Evolutionary conservation across 208 protist genomes (phyloP).

Genomic region (Novymonas esmeraldas): DNA sequence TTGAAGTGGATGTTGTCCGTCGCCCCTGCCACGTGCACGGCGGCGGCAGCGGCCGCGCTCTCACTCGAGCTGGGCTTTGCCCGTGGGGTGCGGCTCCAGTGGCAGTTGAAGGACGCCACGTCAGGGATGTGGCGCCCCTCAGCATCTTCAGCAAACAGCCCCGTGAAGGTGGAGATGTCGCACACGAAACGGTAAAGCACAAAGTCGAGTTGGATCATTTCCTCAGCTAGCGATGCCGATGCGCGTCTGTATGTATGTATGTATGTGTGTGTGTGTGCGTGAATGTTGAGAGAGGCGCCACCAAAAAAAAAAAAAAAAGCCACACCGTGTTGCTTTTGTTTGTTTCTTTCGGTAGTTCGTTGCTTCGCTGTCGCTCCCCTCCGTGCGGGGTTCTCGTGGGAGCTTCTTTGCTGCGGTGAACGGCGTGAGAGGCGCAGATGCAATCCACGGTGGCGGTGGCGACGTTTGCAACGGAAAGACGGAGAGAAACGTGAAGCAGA

Average conservation of each 20-base stretch:
- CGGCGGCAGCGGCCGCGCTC: neutral
- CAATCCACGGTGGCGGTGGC: too few relatives aligned
- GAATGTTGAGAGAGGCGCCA: neutral
- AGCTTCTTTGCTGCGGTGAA: too few relatives aligned
- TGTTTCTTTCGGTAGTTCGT: too few relatives aligned
- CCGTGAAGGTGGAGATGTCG: conserved; percentile 65
- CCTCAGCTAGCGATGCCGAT: too few relatives aligned
- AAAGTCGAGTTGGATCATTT: conserved; percentile 70
- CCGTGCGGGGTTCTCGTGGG: too few relatives aligned
- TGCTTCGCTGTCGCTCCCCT: too few relatives aligned
- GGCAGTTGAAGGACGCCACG: conserved; percentile 61
- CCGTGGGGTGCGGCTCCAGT: conserved; percentile 61
- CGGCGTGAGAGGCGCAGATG: too few relatives aligned
- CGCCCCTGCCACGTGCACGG: conserved; percentile 9
- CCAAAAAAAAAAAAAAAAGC: neutral
- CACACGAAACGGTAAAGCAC: conserved; percentile 84
- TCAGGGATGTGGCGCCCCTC: conserved; percentile 67
- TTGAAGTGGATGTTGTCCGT: conserved; percentile 60
- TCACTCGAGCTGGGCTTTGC: conserved; percentile 11
- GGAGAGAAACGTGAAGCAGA: too few relatives aligned
- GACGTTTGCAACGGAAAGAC: too few relatives aligned
- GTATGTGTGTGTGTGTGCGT: neutral
- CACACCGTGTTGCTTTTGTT: too few relatives aligned
- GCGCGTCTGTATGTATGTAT: too few relatives aligned
- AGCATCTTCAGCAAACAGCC: conserved; percentile 56